Conservation (phyloP, 345 rosid genomes). For the Acer saccharum region DNA sequence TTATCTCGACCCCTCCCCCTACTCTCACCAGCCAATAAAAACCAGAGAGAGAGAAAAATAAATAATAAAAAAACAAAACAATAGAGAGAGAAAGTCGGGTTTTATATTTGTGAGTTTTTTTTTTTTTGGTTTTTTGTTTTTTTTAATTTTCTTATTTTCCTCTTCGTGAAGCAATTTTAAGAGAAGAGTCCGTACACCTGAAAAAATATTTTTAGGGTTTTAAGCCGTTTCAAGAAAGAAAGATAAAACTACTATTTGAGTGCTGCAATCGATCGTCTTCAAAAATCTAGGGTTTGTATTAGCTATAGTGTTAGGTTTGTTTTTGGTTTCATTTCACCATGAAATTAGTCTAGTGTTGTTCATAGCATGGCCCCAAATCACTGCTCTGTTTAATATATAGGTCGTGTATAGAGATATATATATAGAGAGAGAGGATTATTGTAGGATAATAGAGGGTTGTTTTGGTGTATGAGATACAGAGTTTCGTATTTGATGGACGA, state of each 20-base stretch:
- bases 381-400: background rate
- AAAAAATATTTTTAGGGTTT: conserved; percentile 23
- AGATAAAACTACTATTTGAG: background rate
- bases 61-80: background rate
- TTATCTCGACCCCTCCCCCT: conserved; percentile 20
- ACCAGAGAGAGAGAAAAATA: conserved; percentile 1
- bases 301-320: background rate
- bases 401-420: background rate
- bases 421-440: background rate
- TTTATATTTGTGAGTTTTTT: background rate
- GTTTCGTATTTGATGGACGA: conserved; percentile 57
- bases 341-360: background rate
- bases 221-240: background rate
- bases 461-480: conserved; percentile 30
- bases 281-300: conserved; percentile 12
- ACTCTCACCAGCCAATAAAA: conserved; percentile 22
- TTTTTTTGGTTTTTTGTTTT: background rate
- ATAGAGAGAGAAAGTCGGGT: conserved; percentile 6
- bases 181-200: conserved; percentile 18
- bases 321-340: background rate
- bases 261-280: background rate
- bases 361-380: background rate
- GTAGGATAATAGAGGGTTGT: background rate
- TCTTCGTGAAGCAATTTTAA: conserved; percentile 6
- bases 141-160: no score